Conservation (phyloP, 768 basidiomycete genomes). For the Psilocybe subaeruginosa region DNA sequence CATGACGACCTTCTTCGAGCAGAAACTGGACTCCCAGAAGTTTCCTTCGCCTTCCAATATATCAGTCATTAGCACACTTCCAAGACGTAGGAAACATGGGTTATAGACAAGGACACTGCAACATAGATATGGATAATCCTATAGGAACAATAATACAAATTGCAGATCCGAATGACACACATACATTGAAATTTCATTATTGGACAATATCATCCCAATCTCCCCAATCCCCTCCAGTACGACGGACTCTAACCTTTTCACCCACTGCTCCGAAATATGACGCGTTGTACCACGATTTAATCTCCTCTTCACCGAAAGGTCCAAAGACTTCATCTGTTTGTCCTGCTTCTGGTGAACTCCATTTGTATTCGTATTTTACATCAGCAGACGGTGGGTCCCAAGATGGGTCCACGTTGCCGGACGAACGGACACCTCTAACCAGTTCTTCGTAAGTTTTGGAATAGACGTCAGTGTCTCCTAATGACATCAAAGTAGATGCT, state of each 20-base stretch:
- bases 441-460: slow-evolving; percentile 86
- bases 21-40: slow-evolving; percentile 80
- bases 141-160: slow-evolving; percentile 12
- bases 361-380: slow-evolving; percentile 80
- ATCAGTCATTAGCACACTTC: slow-evolving; percentile 69
- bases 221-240: slow-evolving; percentile 71
- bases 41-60: slow-evolving; percentile 97
- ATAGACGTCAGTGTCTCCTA: slow-evolving; percentile 87
- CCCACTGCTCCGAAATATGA: slow-evolving; percentile 80
- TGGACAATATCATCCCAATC: slow-evolving; percentile 69
- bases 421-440: slow-evolving; percentile 72
- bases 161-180: slow-evolving; percentile 12
- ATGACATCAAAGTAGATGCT: slow-evolving; percentile 85
- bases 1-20: slow-evolving; percentile 95
- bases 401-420: slow-evolving; percentile 64
- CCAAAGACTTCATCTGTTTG: slow-evolving; percentile 65
- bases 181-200: slow-evolving; percentile 29
- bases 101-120: slow-evolving; percentile 2
- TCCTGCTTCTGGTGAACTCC: slow-evolving; percentile 59
- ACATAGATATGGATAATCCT: slow-evolving; percentile 10
- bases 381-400: slow-evolving; percentile 84
- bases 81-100: background rate
- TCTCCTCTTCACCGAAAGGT: slow-evolving; percentile 79
- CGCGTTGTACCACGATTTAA: slow-evolving; percentile 80
- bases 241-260: slow-evolving; percentile 77